These are phyloP conservation scores for Kuraishia borneana DNA, from an alignment of 805 yeast genomes.

Conservation along the genomic window DNA sequence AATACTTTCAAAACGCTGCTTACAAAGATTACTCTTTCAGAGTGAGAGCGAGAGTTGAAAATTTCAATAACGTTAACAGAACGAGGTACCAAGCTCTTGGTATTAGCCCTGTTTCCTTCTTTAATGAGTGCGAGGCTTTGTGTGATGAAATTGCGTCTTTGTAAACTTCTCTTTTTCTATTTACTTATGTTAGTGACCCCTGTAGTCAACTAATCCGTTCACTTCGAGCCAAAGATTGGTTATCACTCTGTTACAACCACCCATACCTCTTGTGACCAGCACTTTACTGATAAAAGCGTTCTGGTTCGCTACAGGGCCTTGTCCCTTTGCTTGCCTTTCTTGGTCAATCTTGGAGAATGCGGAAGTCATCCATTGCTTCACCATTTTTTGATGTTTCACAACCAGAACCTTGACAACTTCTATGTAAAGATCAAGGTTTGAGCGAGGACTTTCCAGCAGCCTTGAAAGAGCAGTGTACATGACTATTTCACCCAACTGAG, in stretches of 20 bases:
- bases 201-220: slow-evolving; percentile 41
- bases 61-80: slow-evolving; percentile 67
- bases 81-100: slow-evolving; percentile 63
- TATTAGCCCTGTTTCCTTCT: slow-evolving; percentile 40
- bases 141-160: slow-evolving; percentile 27
- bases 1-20: slow-evolving; percentile 25
- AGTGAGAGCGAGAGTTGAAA: slow-evolving; percentile 73
- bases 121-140: slow-evolving; percentile 49
- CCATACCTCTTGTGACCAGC: slow-evolving; percentile 52
- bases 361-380: slow-evolving; percentile 35
- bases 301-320: slow-evolving; percentile 17
- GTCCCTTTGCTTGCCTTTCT: slow-evolving; percentile 12
- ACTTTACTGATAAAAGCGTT: slow-evolving; percentile 43
- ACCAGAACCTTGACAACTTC: slow-evolving; percentile 33
- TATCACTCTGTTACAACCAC: slow-evolving; percentile 44
- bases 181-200: slow-evolving; percentile 2
- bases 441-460: slow-evolving; percentile 41
- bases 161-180: not conserved
- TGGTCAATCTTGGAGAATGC: slow-evolving; percentile 17
- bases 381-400: slow-evolving; percentile 23
- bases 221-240: slow-evolving; percentile 55
- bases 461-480: slow-evolving; percentile 28
- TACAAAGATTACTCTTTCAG: slow-evolving; percentile 69
- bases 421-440: slow-evolving; percentile 48
- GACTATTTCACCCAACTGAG: slow-evolving; percentile 17